phyloP scores from a whole-genome alignment of 768 basidiomycete genomes.

The Gelatoporia subvermispora region DNA sequence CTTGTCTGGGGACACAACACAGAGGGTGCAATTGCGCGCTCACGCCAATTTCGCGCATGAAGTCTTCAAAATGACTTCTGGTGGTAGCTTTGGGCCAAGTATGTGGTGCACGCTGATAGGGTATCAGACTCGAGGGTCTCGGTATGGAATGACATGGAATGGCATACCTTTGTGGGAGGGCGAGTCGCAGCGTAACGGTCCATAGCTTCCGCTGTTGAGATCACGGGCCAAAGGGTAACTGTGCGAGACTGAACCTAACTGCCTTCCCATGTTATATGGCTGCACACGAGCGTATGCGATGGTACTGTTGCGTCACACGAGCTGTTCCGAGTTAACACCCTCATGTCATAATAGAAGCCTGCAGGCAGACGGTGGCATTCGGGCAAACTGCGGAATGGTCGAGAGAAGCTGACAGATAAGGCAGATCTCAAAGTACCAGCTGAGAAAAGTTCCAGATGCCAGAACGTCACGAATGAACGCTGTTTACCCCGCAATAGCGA shows the following conservation, averaged over 20 bases:
- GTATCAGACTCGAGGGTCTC: not conserved
- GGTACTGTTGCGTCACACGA: constrained; percentile 14
- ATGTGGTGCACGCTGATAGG: constrained; percentile 7
- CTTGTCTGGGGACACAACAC: constrained; percentile 7
- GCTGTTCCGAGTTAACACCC: constrained; percentile 10
- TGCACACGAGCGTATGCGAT: not conserved
- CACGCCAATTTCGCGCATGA: constrained; percentile 6
- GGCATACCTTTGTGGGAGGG: constrained; percentile 12
- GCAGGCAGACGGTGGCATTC: constrained; percentile 12
- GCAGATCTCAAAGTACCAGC: constrained; percentile 2
- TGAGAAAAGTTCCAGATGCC: too few species aligned
- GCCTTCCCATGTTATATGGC: constrained; percentile 1
- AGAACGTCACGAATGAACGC: too few species aligned
- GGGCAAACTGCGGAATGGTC: constrained; percentile 17
- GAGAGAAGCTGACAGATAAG: constrained; percentile 11
- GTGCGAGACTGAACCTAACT: not conserved
- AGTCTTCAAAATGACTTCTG: constrained; percentile 13
- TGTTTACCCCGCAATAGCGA: too few species aligned
- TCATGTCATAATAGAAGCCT: constrained; percentile 16
- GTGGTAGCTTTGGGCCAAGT: constrained; percentile 10
- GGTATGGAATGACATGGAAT: not conserved
- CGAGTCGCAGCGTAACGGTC: not conserved
- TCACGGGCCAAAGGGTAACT: too few species aligned
- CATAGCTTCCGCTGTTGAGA: too few species aligned
- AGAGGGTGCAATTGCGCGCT: constrained; percentile 1